A percentile compares a stretch with the other conserved stretches of the same genome.
Evolutionary conservation across 2,329 filamentous ascomycete species (phyloP).

Genomic region (Tolypocladium paradoxum): DNA sequence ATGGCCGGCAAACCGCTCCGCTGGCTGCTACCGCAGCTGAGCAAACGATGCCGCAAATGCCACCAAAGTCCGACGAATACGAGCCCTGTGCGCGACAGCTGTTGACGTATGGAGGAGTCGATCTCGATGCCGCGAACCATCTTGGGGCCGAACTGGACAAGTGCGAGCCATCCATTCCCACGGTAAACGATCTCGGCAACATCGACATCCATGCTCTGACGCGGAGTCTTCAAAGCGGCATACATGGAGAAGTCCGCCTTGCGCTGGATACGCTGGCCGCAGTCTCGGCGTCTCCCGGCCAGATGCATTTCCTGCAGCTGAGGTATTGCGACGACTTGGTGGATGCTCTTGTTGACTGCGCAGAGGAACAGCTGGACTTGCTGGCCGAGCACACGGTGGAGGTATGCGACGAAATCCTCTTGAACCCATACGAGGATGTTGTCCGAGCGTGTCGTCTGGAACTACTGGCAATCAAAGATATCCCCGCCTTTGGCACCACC

Average conservation of each 20-base stretch:
- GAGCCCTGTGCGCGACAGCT: slow-evolving; percentile 42
- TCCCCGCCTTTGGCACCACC: slow-evolving; percentile 61
- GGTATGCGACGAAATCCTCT: slow-evolving; percentile 74
- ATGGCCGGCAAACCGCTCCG: slow-evolving; percentile 15
- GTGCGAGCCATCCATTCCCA: slow-evolving; percentile 64
- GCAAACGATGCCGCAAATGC: slow-evolving; percentile 25
- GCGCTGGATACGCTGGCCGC: slow-evolving; percentile 75
- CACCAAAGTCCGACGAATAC: slow-evolving; percentile 40
- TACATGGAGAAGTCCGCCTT: slow-evolving; percentile 79
- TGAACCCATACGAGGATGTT: slow-evolving; percentile 81
- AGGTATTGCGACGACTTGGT: slow-evolving; percentile 77
- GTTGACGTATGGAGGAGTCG: slow-evolving; percentile 60
- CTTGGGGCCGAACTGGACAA: slow-evolving; percentile 57
- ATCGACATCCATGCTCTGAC: slow-evolving; percentile 87
- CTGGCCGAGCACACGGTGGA: slow-evolving; percentile 78
- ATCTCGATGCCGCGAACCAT: slow-evolving; percentile 52
- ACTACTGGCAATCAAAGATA: slow-evolving; percentile 58
- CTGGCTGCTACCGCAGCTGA: slow-evolving; percentile 12
- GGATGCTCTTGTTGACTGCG: slow-evolving; percentile 81
- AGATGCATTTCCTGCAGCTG: slow-evolving; percentile 56
- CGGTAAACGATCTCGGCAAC: slow-evolving; percentile 66
- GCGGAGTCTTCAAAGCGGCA: slow-evolving; percentile 79
- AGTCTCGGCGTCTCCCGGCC: slow-evolving; percentile 50
- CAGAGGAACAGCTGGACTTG: slow-evolving; percentile 75
- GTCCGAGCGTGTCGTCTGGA: slow-evolving; percentile 69